These are phyloP conservation scores for Chaetomiaceae sp. DNA, from an alignment of 2,329 filamentous ascomycete genomes.

Conservation along the genomic window DNA sequence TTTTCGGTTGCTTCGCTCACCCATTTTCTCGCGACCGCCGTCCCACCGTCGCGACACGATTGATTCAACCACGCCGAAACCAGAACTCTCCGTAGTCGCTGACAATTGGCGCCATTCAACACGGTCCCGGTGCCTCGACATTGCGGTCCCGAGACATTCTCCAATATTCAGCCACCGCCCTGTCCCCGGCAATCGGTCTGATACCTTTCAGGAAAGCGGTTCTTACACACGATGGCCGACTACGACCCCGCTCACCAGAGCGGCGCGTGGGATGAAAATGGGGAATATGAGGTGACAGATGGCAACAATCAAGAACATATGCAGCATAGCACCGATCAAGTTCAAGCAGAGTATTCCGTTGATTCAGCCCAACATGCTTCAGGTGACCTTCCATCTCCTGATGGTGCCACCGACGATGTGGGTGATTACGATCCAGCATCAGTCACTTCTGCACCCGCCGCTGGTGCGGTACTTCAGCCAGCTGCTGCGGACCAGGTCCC, in stretches of 20 bases:
- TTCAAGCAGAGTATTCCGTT: slow-evolving; percentile 43
- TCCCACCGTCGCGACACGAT: background rate
- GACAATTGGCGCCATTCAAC: background rate
- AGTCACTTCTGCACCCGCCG: slow-evolving; percentile 38
- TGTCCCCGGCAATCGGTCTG: background rate
- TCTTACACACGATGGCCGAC: slow-evolving; percentile 27
- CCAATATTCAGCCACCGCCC: background rate
- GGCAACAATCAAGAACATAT: slow-evolving; percentile 50
- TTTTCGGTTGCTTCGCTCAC: background rate
- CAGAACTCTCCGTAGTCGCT: background rate
- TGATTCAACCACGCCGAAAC: background rate
- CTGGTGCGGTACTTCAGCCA: slow-evolving; percentile 26
- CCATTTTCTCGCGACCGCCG: background rate
- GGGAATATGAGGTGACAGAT: slow-evolving; percentile 51
- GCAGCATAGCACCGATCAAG: slow-evolving; percentile 52
- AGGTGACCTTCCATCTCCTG: slow-evolving; percentile 45
- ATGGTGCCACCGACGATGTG: slow-evolving; percentile 47
- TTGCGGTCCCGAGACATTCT: background rate
- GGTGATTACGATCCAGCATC: slow-evolving; percentile 58
- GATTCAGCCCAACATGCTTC: slow-evolving; percentile 43
- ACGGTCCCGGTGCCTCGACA: background rate
- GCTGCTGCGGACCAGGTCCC: slow-evolving; percentile 31
- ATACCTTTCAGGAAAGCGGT: background rate
- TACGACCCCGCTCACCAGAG: slow-evolving; percentile 30
- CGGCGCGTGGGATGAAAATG: slow-evolving; percentile 48